A percentile compares a stretch with the other conserved stretches of the same genome.
Evolutionary conservation across 768 basidiomycete genomes (phyloP).

Genomic region (Pleurotus cornucopiae): DNA sequence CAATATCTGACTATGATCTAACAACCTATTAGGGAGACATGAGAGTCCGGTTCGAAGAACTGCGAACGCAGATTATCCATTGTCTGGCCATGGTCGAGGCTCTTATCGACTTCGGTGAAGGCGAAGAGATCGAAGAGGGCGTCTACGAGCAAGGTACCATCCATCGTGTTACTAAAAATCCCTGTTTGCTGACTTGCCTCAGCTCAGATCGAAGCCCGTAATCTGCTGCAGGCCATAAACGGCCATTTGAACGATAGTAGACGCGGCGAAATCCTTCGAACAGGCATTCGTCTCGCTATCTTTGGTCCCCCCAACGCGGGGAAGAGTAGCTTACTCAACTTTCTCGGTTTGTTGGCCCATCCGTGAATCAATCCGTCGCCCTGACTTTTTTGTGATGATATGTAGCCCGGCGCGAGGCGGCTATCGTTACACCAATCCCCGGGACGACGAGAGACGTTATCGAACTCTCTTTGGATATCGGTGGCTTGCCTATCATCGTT

Average conservation of each 20-base stretch:
- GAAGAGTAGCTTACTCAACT: slow-evolving; percentile 88
- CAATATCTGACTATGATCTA: slow-evolving; percentile 7
- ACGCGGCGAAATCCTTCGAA: slow-evolving; percentile 78
- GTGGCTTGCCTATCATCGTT: slow-evolving; percentile 75
- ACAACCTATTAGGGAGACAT: slow-evolving; percentile 50
- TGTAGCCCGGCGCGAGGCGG: slow-evolving; percentile 79
- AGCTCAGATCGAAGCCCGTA: slow-evolving; percentile 52
- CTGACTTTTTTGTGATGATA: neutral
- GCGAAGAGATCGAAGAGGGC: slow-evolving; percentile 83
- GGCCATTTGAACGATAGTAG: slow-evolving; percentile 64
- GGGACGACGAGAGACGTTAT: slow-evolving; percentile 90
- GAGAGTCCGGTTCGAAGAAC: slow-evolving; percentile 52
- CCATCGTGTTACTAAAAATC: too few relatives aligned
- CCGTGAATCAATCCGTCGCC: neutral
- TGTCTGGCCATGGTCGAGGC: slow-evolving; percentile 83
- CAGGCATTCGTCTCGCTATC: slow-evolving; percentile 79
- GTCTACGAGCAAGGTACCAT: slow-evolving; percentile 65
- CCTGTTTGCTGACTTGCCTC: slow-evolving; percentile 3
- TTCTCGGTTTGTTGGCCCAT: slow-evolving; percentile 49
- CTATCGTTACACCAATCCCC: slow-evolving; percentile 83
- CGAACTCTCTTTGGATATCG: slow-evolving; percentile 83
- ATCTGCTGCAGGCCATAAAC: slow-evolving; percentile 48
- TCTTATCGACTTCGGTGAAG: slow-evolving; percentile 90
- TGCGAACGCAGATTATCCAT: slow-evolving; percentile 64
- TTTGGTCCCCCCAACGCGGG: slow-evolving; percentile 93